phyloP scores from a whole-genome alignment of 1,284 basidiomycete species.

The Trametes sp. region DNA sequence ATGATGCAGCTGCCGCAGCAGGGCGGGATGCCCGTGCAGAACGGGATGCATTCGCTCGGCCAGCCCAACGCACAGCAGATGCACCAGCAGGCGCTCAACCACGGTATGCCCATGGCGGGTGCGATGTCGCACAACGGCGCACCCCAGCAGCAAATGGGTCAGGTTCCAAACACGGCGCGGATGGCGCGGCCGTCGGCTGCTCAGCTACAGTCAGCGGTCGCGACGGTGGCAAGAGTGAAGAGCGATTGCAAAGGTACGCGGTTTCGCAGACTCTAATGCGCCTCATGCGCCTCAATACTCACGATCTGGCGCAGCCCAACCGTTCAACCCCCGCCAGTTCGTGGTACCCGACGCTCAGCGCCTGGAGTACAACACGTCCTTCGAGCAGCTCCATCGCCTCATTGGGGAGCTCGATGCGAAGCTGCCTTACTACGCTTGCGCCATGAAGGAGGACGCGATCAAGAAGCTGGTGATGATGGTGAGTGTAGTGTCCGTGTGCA shows the following conservation, averaged over 20 bases:
- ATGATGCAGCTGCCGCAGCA: slow-evolving; percentile 8
- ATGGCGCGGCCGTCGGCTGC: slow-evolving; percentile 40
- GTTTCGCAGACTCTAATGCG: no score
- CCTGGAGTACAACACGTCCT: slow-evolving; percentile 54
- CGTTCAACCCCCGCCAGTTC: not conserved
- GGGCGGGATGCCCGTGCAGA: slow-evolving; percentile 9
- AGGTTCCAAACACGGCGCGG: not conserved
- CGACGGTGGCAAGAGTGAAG: slow-evolving; percentile 45
- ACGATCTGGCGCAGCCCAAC: not conserved
- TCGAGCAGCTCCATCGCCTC: slow-evolving; percentile 56
- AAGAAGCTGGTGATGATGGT: slow-evolving; percentile 63
- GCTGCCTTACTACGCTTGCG: slow-evolving; percentile 54
- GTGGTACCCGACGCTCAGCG: slow-evolving; percentile 58
- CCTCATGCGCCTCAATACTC: not conserved
- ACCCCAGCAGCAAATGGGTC: slow-evolving; percentile 8
- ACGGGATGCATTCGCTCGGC: slow-evolving; percentile 11
- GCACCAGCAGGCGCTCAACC: slow-evolving; percentile 3
- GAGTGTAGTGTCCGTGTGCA: slow-evolving; percentile 37
- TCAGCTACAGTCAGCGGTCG: slow-evolving; percentile 41
- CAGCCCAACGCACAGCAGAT: slow-evolving; percentile 15
- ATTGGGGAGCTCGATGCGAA: slow-evolving; percentile 56
- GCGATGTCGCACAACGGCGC: slow-evolving; percentile 1
- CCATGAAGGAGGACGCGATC: slow-evolving; percentile 54
- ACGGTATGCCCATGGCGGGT: not conserved
- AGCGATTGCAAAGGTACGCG: slow-evolving; percentile 28